These are phyloP conservation scores for Bigelowiella natans DNA, from an alignment of 78 protist species.

Conservation along the genomic window DNA sequence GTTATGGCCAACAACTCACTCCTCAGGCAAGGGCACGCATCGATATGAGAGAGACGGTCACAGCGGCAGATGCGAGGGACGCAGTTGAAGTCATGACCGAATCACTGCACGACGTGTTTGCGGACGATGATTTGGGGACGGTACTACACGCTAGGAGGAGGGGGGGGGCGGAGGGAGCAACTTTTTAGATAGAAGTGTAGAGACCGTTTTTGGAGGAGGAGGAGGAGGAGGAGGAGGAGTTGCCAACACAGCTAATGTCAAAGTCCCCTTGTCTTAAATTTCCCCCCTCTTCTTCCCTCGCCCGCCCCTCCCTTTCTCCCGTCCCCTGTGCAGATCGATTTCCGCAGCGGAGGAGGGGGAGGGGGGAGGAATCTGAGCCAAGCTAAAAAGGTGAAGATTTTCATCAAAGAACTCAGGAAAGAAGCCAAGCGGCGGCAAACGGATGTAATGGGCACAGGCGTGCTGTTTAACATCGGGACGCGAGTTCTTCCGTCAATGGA, in stretches of 20 bases:
- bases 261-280: too few species aligned
- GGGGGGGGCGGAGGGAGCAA: too few species aligned
- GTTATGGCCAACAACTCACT: too few species aligned
- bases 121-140: neutral
- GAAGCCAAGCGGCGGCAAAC: neutral
- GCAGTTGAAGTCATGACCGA: neutral
- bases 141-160: neutral
- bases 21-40: slow-evolving; percentile 87
- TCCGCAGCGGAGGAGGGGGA: too few species aligned
- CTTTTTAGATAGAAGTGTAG: too few species aligned
- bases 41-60: slow-evolving; percentile 46
- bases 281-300: too few species aligned
- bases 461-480: neutral
- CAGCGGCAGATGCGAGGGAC: neutral
- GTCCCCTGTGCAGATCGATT: too few species aligned
- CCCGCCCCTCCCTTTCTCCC: too few species aligned
- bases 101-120: neutral
- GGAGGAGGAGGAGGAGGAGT: too few species aligned
- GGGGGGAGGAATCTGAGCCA: too few species aligned
- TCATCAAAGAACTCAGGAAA: neutral
- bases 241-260: too few species aligned
- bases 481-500: neutral
- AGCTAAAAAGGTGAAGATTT: neutral
- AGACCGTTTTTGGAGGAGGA: too few species aligned
- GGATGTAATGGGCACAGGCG: neutral